These are phyloP conservation scores for Fallopia convolvulus DNA, from an alignment of 148 eudicot species.

Conservation along the genomic window DNA sequence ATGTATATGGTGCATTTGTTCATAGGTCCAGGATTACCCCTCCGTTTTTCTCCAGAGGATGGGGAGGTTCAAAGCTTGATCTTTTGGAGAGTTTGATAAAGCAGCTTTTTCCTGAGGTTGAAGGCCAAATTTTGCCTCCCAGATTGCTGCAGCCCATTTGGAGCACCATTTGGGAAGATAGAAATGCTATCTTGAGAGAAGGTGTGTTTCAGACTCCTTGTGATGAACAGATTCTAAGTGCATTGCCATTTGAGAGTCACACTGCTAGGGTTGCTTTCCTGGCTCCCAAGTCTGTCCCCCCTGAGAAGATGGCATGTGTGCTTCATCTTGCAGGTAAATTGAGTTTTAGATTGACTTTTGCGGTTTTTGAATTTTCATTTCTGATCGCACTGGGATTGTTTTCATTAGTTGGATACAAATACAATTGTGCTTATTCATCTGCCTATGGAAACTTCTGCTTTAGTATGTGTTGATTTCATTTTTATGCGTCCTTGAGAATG, in stretches of 20 bases:
- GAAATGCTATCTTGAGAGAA: slow-evolving; percentile 64
- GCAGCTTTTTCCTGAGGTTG: slow-evolving; percentile 67
- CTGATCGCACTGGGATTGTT: not conserved
- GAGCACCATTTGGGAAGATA: slow-evolving; percentile 90
- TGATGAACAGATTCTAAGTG: slow-evolving; percentile 73
- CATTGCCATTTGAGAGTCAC: slow-evolving; percentile 95
- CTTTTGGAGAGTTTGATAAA: slow-evolving; percentile 65
- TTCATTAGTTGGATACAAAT: not conserved
- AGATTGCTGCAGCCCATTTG: slow-evolving; percentile 55
- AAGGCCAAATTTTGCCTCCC: slow-evolving; percentile 84
- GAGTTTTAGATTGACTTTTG: not conserved
- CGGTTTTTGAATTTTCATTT: not conserved
- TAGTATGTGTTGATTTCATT: not conserved
- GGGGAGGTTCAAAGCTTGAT: slow-evolving; percentile 94
- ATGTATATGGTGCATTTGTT: slow-evolving; percentile 92
- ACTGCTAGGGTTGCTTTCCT: slow-evolving; percentile 92
- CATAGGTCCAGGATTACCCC: slow-evolving; percentile 84
- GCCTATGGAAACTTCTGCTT: not conserved
- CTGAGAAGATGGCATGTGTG: slow-evolving; percentile 81
- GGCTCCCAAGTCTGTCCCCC: slow-evolving; percentile 48
- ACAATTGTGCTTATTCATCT: not conserved
- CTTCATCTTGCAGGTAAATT: slow-evolving; percentile 97
- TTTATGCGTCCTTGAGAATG: not conserved
- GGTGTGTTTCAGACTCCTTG: slow-evolving; percentile 86
- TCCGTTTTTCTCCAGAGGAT: slow-evolving; percentile 85